Evolutionary conservation across 768 basidiomycete species (phyloP).

Genomic region (Amanita pseudoporphyria): DNA sequence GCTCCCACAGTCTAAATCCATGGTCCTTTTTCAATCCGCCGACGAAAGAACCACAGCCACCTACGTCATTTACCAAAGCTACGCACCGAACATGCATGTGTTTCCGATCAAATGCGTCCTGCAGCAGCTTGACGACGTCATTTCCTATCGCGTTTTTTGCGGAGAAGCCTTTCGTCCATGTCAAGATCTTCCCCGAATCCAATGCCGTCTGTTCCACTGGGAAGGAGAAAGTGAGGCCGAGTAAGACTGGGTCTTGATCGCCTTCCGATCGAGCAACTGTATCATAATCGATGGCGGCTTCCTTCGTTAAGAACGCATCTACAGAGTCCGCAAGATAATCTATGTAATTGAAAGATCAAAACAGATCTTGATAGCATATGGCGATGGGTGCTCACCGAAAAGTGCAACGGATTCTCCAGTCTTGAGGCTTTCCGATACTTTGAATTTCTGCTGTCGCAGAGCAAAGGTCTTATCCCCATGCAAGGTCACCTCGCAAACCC

Average conservation of each 20-base stretch:
- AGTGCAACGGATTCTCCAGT: slow-evolving; percentile 81
- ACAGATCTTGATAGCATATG: background rate
- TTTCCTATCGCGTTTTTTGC: slow-evolving; percentile 84
- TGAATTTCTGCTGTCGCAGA: slow-evolving; percentile 93
- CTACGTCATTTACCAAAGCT: slow-evolving; percentile 89
- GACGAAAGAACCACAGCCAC: slow-evolving; percentile 15
- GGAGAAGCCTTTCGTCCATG: slow-evolving; percentile 95
- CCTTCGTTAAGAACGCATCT: slow-evolving; percentile 80
- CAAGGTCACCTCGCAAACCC: slow-evolving; percentile 91
- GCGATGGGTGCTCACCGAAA: slow-evolving; percentile 50
- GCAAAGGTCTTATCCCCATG: slow-evolving; percentile 84
- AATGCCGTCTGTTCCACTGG: slow-evolving; percentile 96
- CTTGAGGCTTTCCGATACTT: slow-evolving; percentile 89
- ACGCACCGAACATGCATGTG: slow-evolving; percentile 88
- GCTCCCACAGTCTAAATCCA: slow-evolving; percentile 82
- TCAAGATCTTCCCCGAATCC: slow-evolving; percentile 81
- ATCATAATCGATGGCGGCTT: slow-evolving; percentile 36
- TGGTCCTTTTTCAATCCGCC: background rate
- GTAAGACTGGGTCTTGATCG: slow-evolving; percentile 31
- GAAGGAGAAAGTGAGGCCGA: slow-evolving; percentile 96
- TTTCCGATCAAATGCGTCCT: slow-evolving; percentile 87
- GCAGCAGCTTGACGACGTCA: slow-evolving; percentile 82
- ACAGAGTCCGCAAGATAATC: slow-evolving; percentile 98
- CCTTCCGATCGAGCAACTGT: slow-evolving; percentile 15
- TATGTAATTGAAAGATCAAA: slow-evolving; percentile 19